These are phyloP conservation scores for Penicillium sp. DNA, from an alignment of 2,329 filamentous ascomycete genomes.

Conservation along the genomic window DNA sequence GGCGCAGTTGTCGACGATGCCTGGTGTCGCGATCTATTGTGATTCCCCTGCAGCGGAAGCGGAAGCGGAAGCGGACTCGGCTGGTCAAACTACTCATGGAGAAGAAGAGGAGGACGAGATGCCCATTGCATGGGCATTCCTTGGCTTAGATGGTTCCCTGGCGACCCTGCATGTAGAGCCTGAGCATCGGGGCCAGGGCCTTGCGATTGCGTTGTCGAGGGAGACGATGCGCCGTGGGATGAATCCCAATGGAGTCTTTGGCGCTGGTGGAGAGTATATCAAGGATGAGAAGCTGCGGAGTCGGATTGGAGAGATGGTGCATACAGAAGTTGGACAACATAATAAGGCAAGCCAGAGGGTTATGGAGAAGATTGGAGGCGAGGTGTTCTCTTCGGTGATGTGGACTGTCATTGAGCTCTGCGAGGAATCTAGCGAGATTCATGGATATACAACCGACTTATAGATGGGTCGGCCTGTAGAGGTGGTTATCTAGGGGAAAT, in stretches of 20 bases:
- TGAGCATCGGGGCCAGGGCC: slow-evolving; percentile 39
- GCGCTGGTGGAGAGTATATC: slow-evolving; percentile 5
- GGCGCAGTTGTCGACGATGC: slow-evolving; percentile 31
- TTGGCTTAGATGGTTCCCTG: slow-evolving; percentile 39
- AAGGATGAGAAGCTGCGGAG: slow-evolving; percentile 8
- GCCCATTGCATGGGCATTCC: slow-evolving; percentile 43
- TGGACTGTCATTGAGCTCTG: slow-evolving; percentile 41
- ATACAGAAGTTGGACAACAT: slow-evolving; percentile 37
- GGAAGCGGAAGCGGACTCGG: background rate
- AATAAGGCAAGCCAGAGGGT: slow-evolving; percentile 42
- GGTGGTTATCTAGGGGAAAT: too few relatives aligned
- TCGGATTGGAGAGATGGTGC: slow-evolving; percentile 29
- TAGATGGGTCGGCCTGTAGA: too few relatives aligned
- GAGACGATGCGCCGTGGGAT: slow-evolving; percentile 35
- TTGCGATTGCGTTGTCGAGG: slow-evolving; percentile 33
- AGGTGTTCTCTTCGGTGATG: slow-evolving; percentile 33
- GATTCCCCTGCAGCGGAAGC: slow-evolving; percentile 7
- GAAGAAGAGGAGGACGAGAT: slow-evolving; percentile 17
- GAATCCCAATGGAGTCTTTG: slow-evolving; percentile 22
- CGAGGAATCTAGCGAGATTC: background rate
- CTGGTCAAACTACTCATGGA: background rate
- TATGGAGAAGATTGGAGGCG: slow-evolving; percentile 47
- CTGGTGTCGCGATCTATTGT: slow-evolving; percentile 37
- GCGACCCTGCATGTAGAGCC: slow-evolving; percentile 43
- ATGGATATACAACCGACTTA: background rate